Conservation (phyloP, 495 filamentous ascomycete genomes). For the Aspergillus funiculosus region DNA sequence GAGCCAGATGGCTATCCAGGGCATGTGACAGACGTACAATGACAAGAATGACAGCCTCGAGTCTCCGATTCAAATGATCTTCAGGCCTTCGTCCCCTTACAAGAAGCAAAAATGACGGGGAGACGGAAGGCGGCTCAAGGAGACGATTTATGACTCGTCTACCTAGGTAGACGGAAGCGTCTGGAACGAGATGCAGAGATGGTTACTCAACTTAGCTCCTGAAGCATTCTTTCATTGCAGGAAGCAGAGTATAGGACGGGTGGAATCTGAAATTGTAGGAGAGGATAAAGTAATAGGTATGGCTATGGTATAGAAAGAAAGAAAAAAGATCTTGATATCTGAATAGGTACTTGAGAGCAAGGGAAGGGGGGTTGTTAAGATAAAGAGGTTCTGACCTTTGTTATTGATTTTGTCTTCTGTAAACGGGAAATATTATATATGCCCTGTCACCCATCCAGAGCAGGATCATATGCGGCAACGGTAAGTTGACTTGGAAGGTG, state of each 20-base stretch:
- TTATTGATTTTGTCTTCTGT: neutral
- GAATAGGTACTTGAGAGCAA: neutral
- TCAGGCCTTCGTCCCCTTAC: neutral
- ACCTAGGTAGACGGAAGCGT: neutral
- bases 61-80: neutral
- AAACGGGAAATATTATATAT: neutral
- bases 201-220: neutral
- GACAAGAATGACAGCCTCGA: neutral
- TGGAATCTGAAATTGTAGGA: slow-evolving; percentile 5
- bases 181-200: neutral
- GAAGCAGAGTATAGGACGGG: slow-evolving; percentile 1
- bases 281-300: slow-evolving; percentile 7
- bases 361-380: neutral
- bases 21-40: slow-evolving; percentile 1
- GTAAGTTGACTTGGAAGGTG: slow-evolving; percentile 2
- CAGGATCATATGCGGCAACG: neutral
- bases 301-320: no score
- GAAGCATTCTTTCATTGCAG: slow-evolving; percentile 1
- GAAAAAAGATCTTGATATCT: slow-evolving; percentile 1
- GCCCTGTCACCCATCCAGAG: neutral
- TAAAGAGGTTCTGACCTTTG: neutral
- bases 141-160: no score
- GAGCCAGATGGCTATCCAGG: neutral
- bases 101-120: slow-evolving; percentile 1
- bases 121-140: no score